Evolutionary conservation across 805 yeast genomes (phyloP), one percentile per base, ranked within the genome.

Genomic region (Ogataea trehalophila): DNA sequence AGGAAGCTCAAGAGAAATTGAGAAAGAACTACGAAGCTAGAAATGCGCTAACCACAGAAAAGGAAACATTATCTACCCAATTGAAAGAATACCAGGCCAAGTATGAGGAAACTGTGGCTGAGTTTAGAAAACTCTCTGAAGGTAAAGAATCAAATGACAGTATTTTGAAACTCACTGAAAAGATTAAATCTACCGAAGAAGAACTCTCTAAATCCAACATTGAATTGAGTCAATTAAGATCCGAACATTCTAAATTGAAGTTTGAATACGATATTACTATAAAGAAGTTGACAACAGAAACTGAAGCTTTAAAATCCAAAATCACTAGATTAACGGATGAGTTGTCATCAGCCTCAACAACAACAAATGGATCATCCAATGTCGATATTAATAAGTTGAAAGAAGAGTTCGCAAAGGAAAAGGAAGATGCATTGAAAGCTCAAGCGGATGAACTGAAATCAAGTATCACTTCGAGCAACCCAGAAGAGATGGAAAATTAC

Each of bases 1-100:
- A 52, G 3, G 62, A 66, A 44, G 60, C 63, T 13, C 65, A 61
- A 48, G 64, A 61, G 18, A 65, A 62, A 43, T 51, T 63, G 55
- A 63, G 58, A 46, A 55, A 58, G 41, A 48, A 59, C 33, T 58
- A 58, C 37, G 55, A 42, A 13, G 61, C 60, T 18, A 58, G 61
- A 39, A 53, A 55, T 23, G 51, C 51, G 15, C 39, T 54, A 23
- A 47, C 44, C 34, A 43, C 44, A 18, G 58, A 57, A 43, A 54
- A 45, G 35, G 59, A 48, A n/a, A 47, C 40, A 37, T 35, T 59
- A 39, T 29, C 17, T 7, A 26, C 39, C 2, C 44, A 42, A 36
- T 48, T 62, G 15, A 48, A 49, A 36, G 54, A 53, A 29, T 35
- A 60, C 23, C 51, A 58, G 33, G 37, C 41, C 31, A 26, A 26